Evolutionary conservation across 345 rosid genomes (phyloP), one percentile per base, ranked within the genome.

Genomic region (Pistacia integerrima): DNA sequence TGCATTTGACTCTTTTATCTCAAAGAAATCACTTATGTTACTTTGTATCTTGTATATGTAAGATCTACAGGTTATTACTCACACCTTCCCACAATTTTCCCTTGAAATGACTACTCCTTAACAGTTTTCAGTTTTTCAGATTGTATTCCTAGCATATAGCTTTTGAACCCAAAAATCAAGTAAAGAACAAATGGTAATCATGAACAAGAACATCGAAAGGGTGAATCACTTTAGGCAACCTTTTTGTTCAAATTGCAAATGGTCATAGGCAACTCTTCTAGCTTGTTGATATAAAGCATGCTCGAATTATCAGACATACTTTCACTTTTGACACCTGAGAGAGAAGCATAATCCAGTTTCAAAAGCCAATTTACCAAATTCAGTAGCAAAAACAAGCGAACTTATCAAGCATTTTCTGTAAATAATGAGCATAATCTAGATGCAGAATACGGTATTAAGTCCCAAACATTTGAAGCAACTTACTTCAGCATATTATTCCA

Each of bases 201-300:
- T 16, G 16, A 11, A 44, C 0, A 60, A 14, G 18, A 17, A 30
- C 16, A 46, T 61, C 16, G 22, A 48, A 73, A 58, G 59, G 49
- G 48, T 16, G 28, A 61, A 61, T 61, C 44, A 17, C 52, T 58
- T 41, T 52, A 71, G 36, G 63, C n/a, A 74, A 94, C 97, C 93
- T 92, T 82, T 75, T 79, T 93, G 84, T 88, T 87, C 56, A 88
- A 59, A 80, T 66, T 64, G 79, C 90, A 91, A 68, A 94, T 87
- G 38, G 84, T 85, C 81, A 85, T 55, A 78, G 89, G 89, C 63
- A 93, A 81, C 79, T 90, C 97, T 66, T 79, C 87, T 2, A 93
- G 79, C 33, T 77, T 80, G 58, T 72, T 72, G 57, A 93, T 82
- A 61, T 64, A 73, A 69, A 86, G 55, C 60, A 74, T 58, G 73